Evolutionary conservation across 2,329 filamentous ascomycete genomes (phyloP), one percentile per base, ranked within the genome.

Genomic region (Blastomyces silverae): DNA sequence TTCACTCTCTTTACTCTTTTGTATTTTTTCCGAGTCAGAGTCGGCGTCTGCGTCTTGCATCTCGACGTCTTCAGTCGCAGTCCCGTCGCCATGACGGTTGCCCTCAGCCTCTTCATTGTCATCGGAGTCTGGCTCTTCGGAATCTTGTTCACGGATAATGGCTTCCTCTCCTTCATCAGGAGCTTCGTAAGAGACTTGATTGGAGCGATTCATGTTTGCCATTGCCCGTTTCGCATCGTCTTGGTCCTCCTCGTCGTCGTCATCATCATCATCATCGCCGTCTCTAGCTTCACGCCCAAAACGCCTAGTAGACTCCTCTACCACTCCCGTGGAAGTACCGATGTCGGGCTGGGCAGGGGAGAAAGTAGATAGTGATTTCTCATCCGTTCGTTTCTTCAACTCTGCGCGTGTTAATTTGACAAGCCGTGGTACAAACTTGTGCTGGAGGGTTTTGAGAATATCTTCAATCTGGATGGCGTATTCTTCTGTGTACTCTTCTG

Each of bases 151-250:
- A 70, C 89, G 87, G 64, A 95, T 86, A 46, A 84, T 87, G 69
- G 91, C 86, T 71, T 95, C 85, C 72, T 97, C 94, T 3, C 93
- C 93, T 5, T 96, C 92, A 73, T 97, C 94, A 58, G 96, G 95
- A 44, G 88, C 90, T 50, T 91, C 93, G 70, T 97, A 97, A 17
- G 91, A 94, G 2, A 93, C 87, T 39, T 89, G 90, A 76, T 96
- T 90, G 62, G 84, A 82, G 52, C 90, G 87, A 74, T 96, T 94
- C 57, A 87, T 85, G 31, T 67, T 70, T 55, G 75, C 72, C 87
- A 92, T 61, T 85, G 81, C 81, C 63, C 85, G 80, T 66, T 82
- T 84, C 64, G 85, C 84, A 66, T 85, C 91, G 73, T 95, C 90
- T 64, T 87, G 87, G 63, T 94, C 92, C 56, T 87, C 91, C 37